A percentile compares a stretch with the other conserved stretches of the same genome.
Evolutionary conservation across 345 rosid species (phyloP).

Genomic region (Geranium rotundifolium): DNA sequence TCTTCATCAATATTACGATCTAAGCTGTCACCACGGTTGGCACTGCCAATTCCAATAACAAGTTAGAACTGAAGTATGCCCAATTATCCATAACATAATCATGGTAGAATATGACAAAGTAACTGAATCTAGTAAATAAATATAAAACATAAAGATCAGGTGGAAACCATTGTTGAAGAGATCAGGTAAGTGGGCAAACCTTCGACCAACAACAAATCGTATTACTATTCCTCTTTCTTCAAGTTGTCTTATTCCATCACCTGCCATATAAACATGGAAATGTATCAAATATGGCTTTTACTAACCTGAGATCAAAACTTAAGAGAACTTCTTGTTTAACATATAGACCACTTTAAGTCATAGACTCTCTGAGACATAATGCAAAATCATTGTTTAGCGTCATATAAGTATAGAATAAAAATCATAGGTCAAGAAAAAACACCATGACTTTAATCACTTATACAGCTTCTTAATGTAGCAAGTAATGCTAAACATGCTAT

Average conservation of each 20-base stretch:
- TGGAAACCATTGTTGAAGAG: slow-evolving; percentile 5
- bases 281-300: background rate
- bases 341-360: background rate
- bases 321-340: background rate
- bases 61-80: slow-evolving; percentile 4
- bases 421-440: no score
- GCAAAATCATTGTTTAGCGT: no score
- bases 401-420: no score
- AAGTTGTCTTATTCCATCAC: slow-evolving; percentile 67
- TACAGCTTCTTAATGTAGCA: no score
- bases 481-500: no score
- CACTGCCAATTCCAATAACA: slow-evolving; percentile 39
- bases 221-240: slow-evolving; percentile 85
- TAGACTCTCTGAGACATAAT: no score
- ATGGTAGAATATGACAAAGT: background rate
- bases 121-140: background rate
- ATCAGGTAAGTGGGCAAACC: slow-evolving; percentile 36
- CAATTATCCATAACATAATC: slow-evolving; percentile 2
- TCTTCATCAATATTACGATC: slow-evolving; percentile 79
- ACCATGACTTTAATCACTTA: no score
- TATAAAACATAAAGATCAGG: background rate
- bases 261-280: slow-evolving; percentile 22
- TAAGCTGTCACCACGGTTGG: slow-evolving; percentile 93
- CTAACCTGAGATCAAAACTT: background rate
- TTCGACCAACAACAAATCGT: slow-evolving; percentile 91